Percentiles rank a stretch among this genome's conserved stretches.
These are phyloP conservation scores for Xylaria sp. DNA, from an alignment of 2,329 filamentous ascomycete genomes.

Conservation along the genomic window DNA sequence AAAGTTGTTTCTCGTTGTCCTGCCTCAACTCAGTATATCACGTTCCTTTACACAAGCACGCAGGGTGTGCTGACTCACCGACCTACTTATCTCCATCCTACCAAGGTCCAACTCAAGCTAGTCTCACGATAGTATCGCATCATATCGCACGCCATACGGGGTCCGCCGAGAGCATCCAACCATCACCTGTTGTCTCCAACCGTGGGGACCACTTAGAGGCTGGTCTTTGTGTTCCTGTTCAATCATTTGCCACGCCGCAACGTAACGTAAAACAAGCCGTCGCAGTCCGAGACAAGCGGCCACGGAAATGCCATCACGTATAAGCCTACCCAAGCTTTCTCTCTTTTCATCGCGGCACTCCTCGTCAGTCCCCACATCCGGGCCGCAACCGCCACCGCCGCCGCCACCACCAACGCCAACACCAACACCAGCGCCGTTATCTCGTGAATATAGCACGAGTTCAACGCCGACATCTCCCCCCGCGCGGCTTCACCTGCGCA, in stretches of 20 bases:
- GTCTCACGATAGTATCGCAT: constrained; percentile 8
- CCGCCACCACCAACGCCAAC: neutral
- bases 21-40: constrained; percentile 11
- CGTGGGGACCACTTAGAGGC: neutral
- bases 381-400: neutral
- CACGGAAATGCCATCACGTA: constrained; percentile 44
- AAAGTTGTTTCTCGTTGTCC: neutral
- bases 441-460: constrained; percentile 16
- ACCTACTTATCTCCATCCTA: neutral
- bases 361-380: constrained; percentile 20
- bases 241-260: neutral
- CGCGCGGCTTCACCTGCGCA: constrained; percentile 47
- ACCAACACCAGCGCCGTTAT: neutral
- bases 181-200: constrained; percentile 1
- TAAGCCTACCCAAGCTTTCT: constrained; percentile 41
- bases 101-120: neutral
- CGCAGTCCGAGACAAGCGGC: constrained; percentile 22
- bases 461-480: constrained; percentile 42
- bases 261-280: constrained; percentile 25
- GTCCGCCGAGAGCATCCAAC: neutral
- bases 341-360: constrained; percentile 39
- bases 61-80: constrained; percentile 25
- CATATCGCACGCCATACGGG: neutral
- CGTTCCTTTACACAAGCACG: constrained; percentile 26
- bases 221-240: constrained; percentile 8